Conservation (phyloP, 257 asterid species). For the Knoxia roxburghii region DNA sequence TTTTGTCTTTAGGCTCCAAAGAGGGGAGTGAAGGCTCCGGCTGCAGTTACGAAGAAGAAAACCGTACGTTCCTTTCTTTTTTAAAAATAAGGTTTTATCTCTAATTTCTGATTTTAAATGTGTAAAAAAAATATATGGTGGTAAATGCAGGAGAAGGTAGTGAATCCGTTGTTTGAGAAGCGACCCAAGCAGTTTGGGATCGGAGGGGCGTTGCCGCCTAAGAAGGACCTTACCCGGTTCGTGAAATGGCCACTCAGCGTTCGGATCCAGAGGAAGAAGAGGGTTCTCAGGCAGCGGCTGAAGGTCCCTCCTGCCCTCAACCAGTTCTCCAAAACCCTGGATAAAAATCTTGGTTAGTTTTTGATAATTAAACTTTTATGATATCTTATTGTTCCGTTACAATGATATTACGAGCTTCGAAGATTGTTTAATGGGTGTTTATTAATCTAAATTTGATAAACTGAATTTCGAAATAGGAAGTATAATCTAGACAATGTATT, state of each 20-base stretch:
- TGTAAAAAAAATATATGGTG: no score
- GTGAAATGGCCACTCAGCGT: conserved; percentile 38
- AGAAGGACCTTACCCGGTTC: conserved; percentile 33
- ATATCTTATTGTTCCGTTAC: no score
- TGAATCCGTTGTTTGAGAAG: conserved; percentile 41
- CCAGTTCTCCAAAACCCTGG: conserved; percentile 44
- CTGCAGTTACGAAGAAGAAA: conserved; percentile 21
- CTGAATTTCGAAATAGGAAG: no score
- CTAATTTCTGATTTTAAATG: no score
- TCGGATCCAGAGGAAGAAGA: conserved; percentile 34
- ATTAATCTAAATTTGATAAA: no score
- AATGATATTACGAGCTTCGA: no score
- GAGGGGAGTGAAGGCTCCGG: conserved; percentile 19
- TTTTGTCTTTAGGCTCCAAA: conserved; percentile 19
- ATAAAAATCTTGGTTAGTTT: conserved; percentile 36
- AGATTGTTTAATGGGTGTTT: no score
- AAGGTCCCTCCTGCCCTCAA: conserved; percentile 47
- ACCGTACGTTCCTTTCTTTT: background rate
- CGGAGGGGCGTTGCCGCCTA: conserved; percentile 40
- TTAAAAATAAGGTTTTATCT: no score
- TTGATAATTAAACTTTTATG: no score
- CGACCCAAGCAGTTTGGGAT: conserved; percentile 41
- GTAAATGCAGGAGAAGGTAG: conserved; percentile 30
- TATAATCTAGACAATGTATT: no score
- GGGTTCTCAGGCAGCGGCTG: conserved; percentile 38